Evolutionary conservation across 176 grass and related monocot species (phyloP).

Genomic region (Phoenix dactylifera): DNA sequence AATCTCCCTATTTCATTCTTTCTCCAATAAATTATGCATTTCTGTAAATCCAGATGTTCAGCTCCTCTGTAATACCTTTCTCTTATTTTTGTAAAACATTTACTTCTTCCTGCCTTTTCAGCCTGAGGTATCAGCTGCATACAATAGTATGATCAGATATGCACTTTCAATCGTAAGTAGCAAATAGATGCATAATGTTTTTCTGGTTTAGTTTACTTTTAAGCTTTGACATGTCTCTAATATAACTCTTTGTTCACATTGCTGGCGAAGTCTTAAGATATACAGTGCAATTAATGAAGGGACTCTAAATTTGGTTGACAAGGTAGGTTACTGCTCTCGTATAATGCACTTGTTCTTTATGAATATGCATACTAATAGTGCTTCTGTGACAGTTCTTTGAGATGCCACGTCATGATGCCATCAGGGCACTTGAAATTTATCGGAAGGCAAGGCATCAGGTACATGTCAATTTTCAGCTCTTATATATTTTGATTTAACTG

Average conservation of each 20-base stretch:
- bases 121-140: slow-evolving; percentile 22
- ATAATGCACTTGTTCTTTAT: too few species aligned
- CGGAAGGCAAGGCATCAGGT: slow-evolving; percentile 34
- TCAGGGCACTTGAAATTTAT: slow-evolving; percentile 40
- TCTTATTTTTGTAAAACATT: background rate
- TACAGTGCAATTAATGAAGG: slow-evolving; percentile 29
- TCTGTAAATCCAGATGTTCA: background rate
- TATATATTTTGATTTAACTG: too few species aligned
- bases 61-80: background rate
- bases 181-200: background rate
- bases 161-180: slow-evolving; percentile 32
- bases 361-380: background rate
- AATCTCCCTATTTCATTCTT: background rate
- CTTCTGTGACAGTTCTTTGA: slow-evolving; percentile 37
- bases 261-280: slow-evolving; percentile 31
- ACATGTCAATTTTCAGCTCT: background rate
- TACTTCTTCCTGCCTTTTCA: slow-evolving; percentile 11
- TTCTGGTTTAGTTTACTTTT: background rate
- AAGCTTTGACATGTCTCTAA: background rate
- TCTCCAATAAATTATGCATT: background rate
- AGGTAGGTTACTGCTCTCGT: slow-evolving; percentile 4
- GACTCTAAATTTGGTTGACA: slow-evolving; percentile 31
- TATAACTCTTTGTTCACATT: slow-evolving; percentile 20
- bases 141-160: slow-evolving; percentile 31
- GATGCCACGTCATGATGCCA: slow-evolving; percentile 35